Conservation (phyloP, 495 filamentous ascomycete species). For the Penicillium steckii region DNA sequence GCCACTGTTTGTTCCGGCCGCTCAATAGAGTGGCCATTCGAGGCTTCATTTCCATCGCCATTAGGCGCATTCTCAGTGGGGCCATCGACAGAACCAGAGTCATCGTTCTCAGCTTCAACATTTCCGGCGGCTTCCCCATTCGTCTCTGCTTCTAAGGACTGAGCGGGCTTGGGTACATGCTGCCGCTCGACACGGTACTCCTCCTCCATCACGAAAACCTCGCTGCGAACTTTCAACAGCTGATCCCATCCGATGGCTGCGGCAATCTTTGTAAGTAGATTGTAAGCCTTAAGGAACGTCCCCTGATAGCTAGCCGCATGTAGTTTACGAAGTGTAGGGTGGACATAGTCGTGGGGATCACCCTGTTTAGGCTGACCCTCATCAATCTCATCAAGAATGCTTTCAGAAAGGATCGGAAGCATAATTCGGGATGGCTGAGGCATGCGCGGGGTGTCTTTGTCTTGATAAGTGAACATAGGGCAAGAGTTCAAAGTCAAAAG, state of each 20-base stretch:
- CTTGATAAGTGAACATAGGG: constrained; percentile 99
- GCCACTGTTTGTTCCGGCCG: constrained; percentile 80
- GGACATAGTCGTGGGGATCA: constrained; percentile 73
- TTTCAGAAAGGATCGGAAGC: constrained; percentile 83
- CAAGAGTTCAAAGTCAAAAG: constrained; percentile 97
- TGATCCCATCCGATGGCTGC: constrained; percentile 97
- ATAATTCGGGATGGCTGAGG: constrained; percentile 83
- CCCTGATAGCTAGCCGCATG: constrained; percentile 87
- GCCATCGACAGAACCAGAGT: constrained; percentile 35
- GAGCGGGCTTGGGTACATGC: constrained; percentile 51
- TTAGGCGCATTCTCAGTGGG: constrained; percentile 31
- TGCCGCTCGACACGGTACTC: constrained; percentile 93
- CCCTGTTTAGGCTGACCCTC: constrained; percentile 76
- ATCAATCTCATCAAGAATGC: constrained; percentile 92
- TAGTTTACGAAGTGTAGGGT: constrained; percentile 81
- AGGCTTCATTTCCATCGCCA: constrained; percentile 35
- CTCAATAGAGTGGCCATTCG: constrained; percentile 56
- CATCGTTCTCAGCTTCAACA: constrained; percentile 24
- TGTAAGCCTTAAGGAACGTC: constrained; percentile 93
- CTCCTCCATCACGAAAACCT: constrained; percentile 99
- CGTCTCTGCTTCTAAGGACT: constrained; percentile 44
- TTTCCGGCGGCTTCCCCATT: constrained; percentile 34
- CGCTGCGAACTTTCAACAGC: constrained; percentile 85
- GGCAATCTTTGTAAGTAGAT: constrained; percentile 89
- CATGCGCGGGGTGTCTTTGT: constrained; percentile 93